A percentile compares a stretch with the other conserved stretches of the same genome.
Conservation (phyloP, 306 rosid genomes). For the Dicorynia guianensis region DNA sequence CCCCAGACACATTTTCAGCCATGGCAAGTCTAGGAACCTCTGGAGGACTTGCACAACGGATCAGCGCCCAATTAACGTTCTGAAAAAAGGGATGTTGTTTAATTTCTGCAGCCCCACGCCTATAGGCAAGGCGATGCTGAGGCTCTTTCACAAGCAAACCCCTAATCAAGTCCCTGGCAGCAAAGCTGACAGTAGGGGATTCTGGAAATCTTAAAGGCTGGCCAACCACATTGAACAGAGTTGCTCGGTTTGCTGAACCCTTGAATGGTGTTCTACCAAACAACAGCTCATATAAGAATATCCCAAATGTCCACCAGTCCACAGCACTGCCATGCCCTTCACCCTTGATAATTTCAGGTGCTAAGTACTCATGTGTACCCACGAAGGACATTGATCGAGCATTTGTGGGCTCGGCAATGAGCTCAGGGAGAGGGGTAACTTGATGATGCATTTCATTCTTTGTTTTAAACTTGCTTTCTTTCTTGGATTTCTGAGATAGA, state of each 20-base stretch:
- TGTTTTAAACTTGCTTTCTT: constrained; percentile 64
- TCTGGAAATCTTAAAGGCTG: constrained; percentile 96
- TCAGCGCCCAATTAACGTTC: constrained; percentile 94
- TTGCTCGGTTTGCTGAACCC: constrained; percentile 84
- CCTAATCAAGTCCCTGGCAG: constrained; percentile 93
- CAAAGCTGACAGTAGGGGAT: constrained; percentile 88
- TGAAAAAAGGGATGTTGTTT: constrained; percentile 97
- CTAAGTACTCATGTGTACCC: constrained; percentile 97
- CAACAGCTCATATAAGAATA: constrained; percentile 92
- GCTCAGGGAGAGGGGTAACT: constrained; percentile 85
- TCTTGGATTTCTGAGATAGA: constrained; percentile 70
- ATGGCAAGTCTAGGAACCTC: constrained; percentile 69
- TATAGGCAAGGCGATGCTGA: constrained; percentile 93
- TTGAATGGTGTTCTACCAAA: constrained; percentile 94
- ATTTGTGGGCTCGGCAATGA: constrained; percentile 85
- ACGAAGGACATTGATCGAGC: constrained; percentile 99
- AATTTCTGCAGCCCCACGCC: constrained; percentile 93
- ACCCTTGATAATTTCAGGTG: constrained; percentile 94
- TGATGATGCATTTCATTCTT: constrained; percentile 73
- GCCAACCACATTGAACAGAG: constrained; percentile 91
- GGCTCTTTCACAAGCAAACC: constrained; percentile 98
- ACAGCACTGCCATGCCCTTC: constrained; percentile 99
- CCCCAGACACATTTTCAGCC: constrained; percentile 59
- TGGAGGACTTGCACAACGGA: constrained; percentile 90
- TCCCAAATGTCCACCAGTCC: constrained; percentile 99